Evolutionary conservation across 176 grass and related monocot species (phyloP).

Genomic region (Carex kokanica): DNA sequence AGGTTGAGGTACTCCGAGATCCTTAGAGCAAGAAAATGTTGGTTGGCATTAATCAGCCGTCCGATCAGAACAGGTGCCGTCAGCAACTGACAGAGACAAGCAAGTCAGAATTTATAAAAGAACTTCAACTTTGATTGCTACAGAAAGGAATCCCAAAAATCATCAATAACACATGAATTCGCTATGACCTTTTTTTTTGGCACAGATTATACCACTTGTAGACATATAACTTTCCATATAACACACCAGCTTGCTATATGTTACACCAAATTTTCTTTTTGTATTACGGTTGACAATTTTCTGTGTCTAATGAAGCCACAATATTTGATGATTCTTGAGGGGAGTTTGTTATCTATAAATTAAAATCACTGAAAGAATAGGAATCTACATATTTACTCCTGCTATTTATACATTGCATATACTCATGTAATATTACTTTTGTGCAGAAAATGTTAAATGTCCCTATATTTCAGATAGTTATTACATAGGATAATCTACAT

Average conservation of each 20-base stretch:
- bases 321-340: background rate
- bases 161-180: background rate
- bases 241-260: background rate
- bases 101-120: conserved; percentile 23
- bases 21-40: conserved; percentile 87
- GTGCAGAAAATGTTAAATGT: background rate
- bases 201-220: background rate
- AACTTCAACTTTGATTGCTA: conserved; percentile 9
- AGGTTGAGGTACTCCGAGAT: conserved; percentile 93
- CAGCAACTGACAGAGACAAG: conserved; percentile 56
- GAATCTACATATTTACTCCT: background rate
- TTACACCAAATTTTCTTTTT: background rate
- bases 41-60: conserved; percentile 76
- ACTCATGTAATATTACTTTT: background rate
- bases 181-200: background rate
- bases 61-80: conserved; percentile 80
- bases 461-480: too few relatives aligned
- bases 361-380: background rate
- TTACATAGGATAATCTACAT: too few relatives aligned
- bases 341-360: background rate
- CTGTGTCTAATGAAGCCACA: background rate
- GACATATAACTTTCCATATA: background rate
- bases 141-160: background rate
- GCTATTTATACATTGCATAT: background rate
- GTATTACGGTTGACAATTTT: background rate